phyloP scores from a whole-genome alignment of 208 protist species.

The Leishmania guyanensis region DNA sequence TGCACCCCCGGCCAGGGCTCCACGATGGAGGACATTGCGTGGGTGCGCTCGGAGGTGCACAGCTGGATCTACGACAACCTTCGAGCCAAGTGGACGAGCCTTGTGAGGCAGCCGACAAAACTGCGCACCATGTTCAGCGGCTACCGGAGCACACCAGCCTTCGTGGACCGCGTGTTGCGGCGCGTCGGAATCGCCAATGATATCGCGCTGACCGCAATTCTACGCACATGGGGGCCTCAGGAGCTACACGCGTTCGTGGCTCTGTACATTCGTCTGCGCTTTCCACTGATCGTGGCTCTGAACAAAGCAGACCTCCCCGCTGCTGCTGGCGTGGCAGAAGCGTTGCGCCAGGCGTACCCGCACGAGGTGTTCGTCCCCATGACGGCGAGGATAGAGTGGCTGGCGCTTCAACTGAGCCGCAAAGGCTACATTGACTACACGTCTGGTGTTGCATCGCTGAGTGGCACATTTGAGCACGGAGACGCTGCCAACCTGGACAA shows the following conservation, averaged over 20 bases:
- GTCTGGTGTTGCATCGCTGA: slow-evolving; percentile 42
- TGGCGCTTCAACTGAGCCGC: slow-evolving; percentile 68
- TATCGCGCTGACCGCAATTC: slow-evolving; percentile 27
- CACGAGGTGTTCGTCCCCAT: slow-evolving; percentile 78
- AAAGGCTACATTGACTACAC: slow-evolving; percentile 62
- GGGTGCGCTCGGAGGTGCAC: slow-evolving; percentile 93
- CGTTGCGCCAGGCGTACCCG: slow-evolving; percentile 64
- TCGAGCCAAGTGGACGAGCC: slow-evolving; percentile 72
- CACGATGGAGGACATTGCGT: slow-evolving; percentile 84
- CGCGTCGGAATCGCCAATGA: slow-evolving; percentile 56
- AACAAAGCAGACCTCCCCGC: slow-evolving; percentile 91
- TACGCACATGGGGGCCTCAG: slow-evolving; percentile 59
- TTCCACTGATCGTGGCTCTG: slow-evolving; percentile 91
- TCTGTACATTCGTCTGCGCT: slow-evolving; percentile 87
- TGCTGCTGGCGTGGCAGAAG: slow-evolving; percentile 38
- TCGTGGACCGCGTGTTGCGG: slow-evolving; percentile 74
- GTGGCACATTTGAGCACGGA: slow-evolving; percentile 11
- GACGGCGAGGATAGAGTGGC: slow-evolving; percentile 76
- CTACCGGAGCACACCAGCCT: slow-evolving; percentile 79
- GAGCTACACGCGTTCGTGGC: slow-evolving; percentile 92
- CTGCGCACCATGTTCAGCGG: slow-evolving; percentile 93
- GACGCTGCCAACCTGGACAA: slow-evolving; percentile 30
- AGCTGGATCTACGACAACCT: slow-evolving; percentile 96
- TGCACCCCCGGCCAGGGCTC: slow-evolving; percentile 68
- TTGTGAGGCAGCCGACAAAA: slow-evolving; percentile 66